Percentiles rank a stretch among this genome's conserved stretches.
phyloP scores from a whole-genome alignment of 2,329 filamentous ascomycete genomes.

The Pyrenophora tritici-repentis region DNA sequence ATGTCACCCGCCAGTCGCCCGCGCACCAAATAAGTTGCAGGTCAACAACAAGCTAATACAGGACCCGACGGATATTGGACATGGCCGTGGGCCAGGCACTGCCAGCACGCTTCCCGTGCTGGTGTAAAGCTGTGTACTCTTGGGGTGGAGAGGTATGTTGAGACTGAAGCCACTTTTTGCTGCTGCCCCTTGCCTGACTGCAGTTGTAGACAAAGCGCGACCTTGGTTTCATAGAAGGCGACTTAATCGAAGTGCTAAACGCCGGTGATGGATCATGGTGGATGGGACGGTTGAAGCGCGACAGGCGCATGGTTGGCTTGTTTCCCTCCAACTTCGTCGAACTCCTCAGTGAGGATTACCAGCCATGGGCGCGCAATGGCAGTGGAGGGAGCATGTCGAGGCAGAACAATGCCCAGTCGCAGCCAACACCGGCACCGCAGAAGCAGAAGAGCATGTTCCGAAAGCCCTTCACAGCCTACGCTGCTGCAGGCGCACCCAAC shows the following conservation, averaged over 20 bases:
- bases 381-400: slow-evolving; percentile 55
- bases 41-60: slow-evolving; percentile 13
- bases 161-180: slow-evolving; percentile 5
- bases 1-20: slow-evolving; percentile 21
- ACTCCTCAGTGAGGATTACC: slow-evolving; percentile 81
- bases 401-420: slow-evolving; percentile 54
- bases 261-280: slow-evolving; percentile 98
- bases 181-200: slow-evolving; percentile 27
- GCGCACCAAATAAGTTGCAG: slow-evolving; percentile 26
- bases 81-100: slow-evolving; percentile 60
- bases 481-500: slow-evolving; percentile 49
- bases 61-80: slow-evolving; percentile 1
- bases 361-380: slow-evolving; percentile 69
- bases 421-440: slow-evolving; percentile 51
- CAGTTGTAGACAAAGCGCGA: slow-evolving; percentile 75
- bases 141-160: slow-evolving; percentile 77
- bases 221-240: slow-evolving; percentile 94
- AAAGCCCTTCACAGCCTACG: slow-evolving; percentile 69
- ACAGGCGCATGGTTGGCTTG: slow-evolving; percentile 85
- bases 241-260: slow-evolving; percentile 97
- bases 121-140: slow-evolving; percentile 88
- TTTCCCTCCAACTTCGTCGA: slow-evolving; percentile 99
- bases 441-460: slow-evolving; percentile 63
- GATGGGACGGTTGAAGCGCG: slow-evolving; percentile 88
- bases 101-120: slow-evolving; percentile 83